Evolutionary conservation across 2,329 filamentous ascomycete species (phyloP), one percentile per base, ranked within the genome.

Genomic region (Penicillium psychrosexuale): DNA sequence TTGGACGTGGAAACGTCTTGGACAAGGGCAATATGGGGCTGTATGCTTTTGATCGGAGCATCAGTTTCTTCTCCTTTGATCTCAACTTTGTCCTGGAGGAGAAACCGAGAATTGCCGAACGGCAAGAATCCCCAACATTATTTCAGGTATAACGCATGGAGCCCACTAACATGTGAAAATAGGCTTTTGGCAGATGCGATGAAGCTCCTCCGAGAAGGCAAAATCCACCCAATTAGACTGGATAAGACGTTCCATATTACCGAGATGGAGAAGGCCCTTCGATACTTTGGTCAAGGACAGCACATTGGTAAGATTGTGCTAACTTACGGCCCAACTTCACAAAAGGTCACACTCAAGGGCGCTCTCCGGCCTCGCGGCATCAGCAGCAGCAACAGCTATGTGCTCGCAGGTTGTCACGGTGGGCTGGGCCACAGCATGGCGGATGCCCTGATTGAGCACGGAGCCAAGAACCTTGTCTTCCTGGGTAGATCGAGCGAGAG

Each of bases 291-390:
- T 9, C 49, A 60, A 5, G 74, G 73, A 0, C 61, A 60, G 1
- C 73, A 77, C 45, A 67, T 73, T 1, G 75, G 76, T 11, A 77
- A 77, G 56, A 57, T 77, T 3, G 71, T 30, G 28, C 28, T 30
- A 30, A 30, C 28, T 11, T 30, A 30, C 28, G 28, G 28, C 28
- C 28, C 28, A 30, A 30, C 28, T 8, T 30, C 8, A 8, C 9
- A 30, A 8, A 30, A 30, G 28, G 28, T 30, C 9, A 30, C 9
- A 30, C 28, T 30, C 28, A 30, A 30, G 28, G 28, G 28, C 11
- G 28, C 28, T 30, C 28, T 8, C 28, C 28, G 28, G 8, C 28
- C 28, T 30, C 28, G 28, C 9, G 28, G 28, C 28, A 30, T 30
- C 8, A 11, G 28, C 28, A 30, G 28, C 8, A 30, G 28, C 28